These are phyloP conservation scores for Biscogniauxia sp. DNA, from an alignment of 2,329 filamentous ascomycete genomes.

Conservation along the genomic window DNA sequence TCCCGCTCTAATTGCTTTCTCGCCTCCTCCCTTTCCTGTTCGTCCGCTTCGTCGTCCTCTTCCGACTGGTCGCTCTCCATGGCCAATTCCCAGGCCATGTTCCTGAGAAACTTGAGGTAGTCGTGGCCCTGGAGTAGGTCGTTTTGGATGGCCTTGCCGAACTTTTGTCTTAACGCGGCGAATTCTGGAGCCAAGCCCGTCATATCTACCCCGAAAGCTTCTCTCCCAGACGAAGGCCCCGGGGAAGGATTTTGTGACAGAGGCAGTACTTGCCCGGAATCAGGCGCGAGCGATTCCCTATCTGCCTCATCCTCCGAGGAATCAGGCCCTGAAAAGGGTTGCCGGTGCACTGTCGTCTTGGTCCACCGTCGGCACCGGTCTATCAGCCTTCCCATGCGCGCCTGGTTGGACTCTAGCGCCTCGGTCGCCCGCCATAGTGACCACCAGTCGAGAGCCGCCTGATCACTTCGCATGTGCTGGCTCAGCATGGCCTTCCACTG, in stretches of 20 bases:
- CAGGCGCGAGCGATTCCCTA: neutral
- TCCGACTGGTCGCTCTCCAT: slow-evolving; percentile 8
- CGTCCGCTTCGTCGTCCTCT: slow-evolving; percentile 4
- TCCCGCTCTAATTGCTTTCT: neutral
- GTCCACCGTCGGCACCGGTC: slow-evolving; percentile 23
- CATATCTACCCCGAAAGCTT: neutral
- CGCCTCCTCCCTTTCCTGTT: slow-evolving; percentile 1
- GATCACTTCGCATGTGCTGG: slow-evolving; percentile 16
- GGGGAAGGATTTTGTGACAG: neutral
- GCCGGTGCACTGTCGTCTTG: slow-evolving; percentile 13
- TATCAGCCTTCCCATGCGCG: slow-evolving; percentile 12
- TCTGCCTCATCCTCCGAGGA: slow-evolving; percentile 3
- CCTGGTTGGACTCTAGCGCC: slow-evolving; percentile 2
- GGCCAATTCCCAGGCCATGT: slow-evolving; percentile 11
- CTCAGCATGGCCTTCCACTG: slow-evolving; percentile 28
- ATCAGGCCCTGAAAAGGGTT: slow-evolving; percentile 7
- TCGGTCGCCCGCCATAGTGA: slow-evolving; percentile 22
- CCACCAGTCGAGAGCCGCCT: slow-evolving; percentile 27
- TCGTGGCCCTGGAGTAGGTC: slow-evolving; percentile 11
- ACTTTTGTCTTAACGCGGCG: neutral
- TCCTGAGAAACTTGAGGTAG: slow-evolving; percentile 9
- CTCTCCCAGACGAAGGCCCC: neutral
- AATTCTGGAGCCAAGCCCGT: neutral
- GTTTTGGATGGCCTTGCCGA: slow-evolving; percentile 6
- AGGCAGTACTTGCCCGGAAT: neutral